Evolutionary conservation across 495 filamentous ascomycete genomes (phyloP).

Genomic region (Aspergillus homomorphus): DNA sequence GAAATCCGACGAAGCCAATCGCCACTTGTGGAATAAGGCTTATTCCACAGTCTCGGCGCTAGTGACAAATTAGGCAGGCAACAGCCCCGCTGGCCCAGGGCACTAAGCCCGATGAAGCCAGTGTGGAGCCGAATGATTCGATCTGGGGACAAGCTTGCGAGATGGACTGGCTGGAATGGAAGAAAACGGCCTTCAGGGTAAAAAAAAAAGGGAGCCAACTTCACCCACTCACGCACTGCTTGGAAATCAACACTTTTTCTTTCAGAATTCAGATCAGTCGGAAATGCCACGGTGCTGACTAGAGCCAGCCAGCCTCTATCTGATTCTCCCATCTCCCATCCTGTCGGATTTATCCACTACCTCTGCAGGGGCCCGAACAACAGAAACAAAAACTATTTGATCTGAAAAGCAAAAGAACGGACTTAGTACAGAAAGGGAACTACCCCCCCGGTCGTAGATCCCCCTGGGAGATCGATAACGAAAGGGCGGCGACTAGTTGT

Average conservation of each 20-base stretch:
- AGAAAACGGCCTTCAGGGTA: slow-evolving; percentile 2
- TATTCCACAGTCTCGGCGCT: slow-evolving; percentile 27
- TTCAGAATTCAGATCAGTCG: neutral
- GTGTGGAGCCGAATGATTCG: slow-evolving; percentile 32
- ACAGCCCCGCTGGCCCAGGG: slow-evolving; percentile 20
- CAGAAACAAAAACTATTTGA: slow-evolving; percentile 9
- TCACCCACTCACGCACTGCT: neutral
- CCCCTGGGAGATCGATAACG: slow-evolving; percentile 27
- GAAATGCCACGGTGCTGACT: no score
- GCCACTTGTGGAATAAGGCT: slow-evolving; percentile 22
- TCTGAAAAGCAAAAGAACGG: neutral
- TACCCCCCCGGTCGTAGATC: slow-evolving; percentile 20
- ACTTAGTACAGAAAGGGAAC: neutral
- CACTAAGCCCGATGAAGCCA: slow-evolving; percentile 30
- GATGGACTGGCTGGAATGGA: slow-evolving; percentile 5
- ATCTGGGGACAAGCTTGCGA: slow-evolving; percentile 31
- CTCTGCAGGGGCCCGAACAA: slow-evolving; percentile 17
- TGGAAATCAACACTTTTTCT: neutral
- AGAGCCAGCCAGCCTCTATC: no score
- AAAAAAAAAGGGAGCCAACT: slow-evolving; percentile 3
- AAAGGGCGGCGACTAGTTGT: slow-evolving; percentile 4
- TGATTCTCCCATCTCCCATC: no score
- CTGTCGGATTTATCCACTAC: slow-evolving; percentile 4
- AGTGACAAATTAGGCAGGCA: slow-evolving; percentile 27
- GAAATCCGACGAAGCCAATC: slow-evolving; percentile 23